Evolutionary conservation across 1,284 basidiomycete species (phyloP), one percentile per base, ranked within the genome.

Genomic region (Athelia psychrophila): DNA sequence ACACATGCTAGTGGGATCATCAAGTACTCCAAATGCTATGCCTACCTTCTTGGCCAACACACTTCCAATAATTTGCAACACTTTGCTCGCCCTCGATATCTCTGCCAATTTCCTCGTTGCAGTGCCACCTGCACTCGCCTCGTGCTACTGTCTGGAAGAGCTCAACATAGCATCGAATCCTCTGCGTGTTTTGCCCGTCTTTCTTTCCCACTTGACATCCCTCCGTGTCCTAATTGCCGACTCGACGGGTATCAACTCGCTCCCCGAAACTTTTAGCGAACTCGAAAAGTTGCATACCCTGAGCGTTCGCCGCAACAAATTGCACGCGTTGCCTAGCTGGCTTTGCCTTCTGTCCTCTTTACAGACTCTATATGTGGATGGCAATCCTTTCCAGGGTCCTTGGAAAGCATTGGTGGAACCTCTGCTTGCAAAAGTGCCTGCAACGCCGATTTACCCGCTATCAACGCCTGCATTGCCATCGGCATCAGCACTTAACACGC

Each of bases 131-230:
- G 79, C 84, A 15, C 81, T 99, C 42, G 80, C 84, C 20, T 72
- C 82, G 20, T 98, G 95, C 68, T 73, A 78, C 52, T 79, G 76
- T 58, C 83, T 99, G 36, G 95, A 98, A 66, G 97, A 99, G 72
- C 80, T 99, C 50, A 97, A 98, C 66, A 79, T 99, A 49, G 93
- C 93, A 13, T 86, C 84, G 51, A 99, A 99, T 67, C 90, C 91
- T 1, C 77, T 98, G 44, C 84, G 89, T 46, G 84, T 85, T 18
- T 76, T 98, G 24, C 95, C 95, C 9, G 75, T 85, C 24, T 95
- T 94, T 68, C 75, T 98, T 36, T 81, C 86, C 27, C 79, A 88
- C 54, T 77, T 98, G 23, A 71, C 73, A 5, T 84, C 84, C 55
- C 80, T 99, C 48, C 86, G 91, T 40, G 88, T 98, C 54, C 78